Evolutionary conservation across 441 rosid species (phyloP).

Genomic region (Erysimum cheiri): DNA sequence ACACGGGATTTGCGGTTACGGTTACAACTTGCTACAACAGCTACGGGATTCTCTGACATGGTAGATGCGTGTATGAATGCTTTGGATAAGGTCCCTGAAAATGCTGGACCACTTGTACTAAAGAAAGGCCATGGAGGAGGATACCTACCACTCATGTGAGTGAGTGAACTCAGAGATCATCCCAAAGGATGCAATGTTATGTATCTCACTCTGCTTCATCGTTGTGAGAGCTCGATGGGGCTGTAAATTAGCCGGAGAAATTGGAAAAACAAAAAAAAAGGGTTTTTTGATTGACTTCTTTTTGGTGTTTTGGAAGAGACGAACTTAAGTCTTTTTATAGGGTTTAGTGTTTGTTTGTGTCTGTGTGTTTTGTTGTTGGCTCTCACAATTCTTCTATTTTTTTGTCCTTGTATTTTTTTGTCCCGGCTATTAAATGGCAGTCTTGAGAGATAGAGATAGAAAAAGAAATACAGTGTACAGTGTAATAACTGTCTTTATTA

Average conservation of each 20-base stretch:
- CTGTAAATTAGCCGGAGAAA: conserved; percentile 33
- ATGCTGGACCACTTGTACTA: conserved; percentile 76
- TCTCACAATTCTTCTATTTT: conserved; percentile 30
- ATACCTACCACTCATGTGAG: conserved; percentile 93
- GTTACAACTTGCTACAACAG: conserved; percentile 76
- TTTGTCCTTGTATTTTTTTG: background rate
- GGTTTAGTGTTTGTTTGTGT: conserved; percentile 24
- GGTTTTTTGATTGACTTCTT: conserved; percentile 5
- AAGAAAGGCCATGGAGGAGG: conserved; percentile 98
- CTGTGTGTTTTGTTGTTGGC: conserved; percentile 11
- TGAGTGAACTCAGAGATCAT: conserved; percentile 25
- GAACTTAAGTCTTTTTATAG: conserved; percentile 17
- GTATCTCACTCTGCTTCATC: conserved; percentile 31
- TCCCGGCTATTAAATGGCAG: conserved; percentile 18
- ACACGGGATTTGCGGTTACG: conserved; percentile 83
- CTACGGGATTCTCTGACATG: conserved; percentile 86
- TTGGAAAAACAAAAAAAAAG: background rate
- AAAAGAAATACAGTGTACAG: conserved; percentile 33
- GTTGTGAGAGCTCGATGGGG: conserved; percentile 26
- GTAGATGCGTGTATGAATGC: conserved; percentile 63
- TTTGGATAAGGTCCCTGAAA: conserved; percentile 84
- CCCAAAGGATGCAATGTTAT: conserved; percentile 22
- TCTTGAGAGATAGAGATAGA: conserved; percentile 27
- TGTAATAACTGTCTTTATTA: conserved; percentile 38
- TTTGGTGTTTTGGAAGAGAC: conserved; percentile 33